Base-by-base conservation (phyloP, 1,139 yeast genomes). In the Lodderomyces beijingensis region DNA sequence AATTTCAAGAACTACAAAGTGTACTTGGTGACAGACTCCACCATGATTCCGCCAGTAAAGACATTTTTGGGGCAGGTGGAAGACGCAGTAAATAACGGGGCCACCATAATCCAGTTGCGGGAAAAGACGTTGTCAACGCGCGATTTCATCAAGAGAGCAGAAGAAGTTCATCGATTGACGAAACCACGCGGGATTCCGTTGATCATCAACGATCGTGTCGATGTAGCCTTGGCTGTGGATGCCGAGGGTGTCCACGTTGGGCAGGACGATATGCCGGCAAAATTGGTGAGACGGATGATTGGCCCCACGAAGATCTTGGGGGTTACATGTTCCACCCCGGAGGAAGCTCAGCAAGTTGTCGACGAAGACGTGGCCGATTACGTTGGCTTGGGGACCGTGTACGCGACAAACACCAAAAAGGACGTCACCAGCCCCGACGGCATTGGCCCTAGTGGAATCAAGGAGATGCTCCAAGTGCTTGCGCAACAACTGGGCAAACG, bases 201-300 rank as follows among this genome's bases (percentile, higher is more conserved):
- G 42, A 77, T 89, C 21, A 88, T 89, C 49, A 87, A 89, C 49
- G 96, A 89, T 51, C 62, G 96, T 30, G 73, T 87, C 5, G 97
- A 89, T 50, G 87, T 89, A 5, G 96, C 96, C 0, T 61, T 88
- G 33, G 96, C 96, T 0, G 67, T 86, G 35, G 93, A 75, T 46
- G 95, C 95, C 0, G 96, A 88, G 39, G 95, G 95, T 22, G 82
- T 89, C 11, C 97, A 89, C 59, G 87, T 89, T 14, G 97, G 97
- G 1, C 96, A 88, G 54, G 91, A 82, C 37, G 97, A 89, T 51
- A 84, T 89, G 86, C 72, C 72, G 2, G 81, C 82, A 2, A 54
- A 56, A 1, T 43, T 67, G 17, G 93, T 77, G 1, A 57, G 96
- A 26, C 52, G 64, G 44, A 48, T 85, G 26, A 56, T 89, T 16